phyloP scores from a whole-genome alignment of 2,329 filamentous ascomycete species.

The Penicillium sp. region DNA sequence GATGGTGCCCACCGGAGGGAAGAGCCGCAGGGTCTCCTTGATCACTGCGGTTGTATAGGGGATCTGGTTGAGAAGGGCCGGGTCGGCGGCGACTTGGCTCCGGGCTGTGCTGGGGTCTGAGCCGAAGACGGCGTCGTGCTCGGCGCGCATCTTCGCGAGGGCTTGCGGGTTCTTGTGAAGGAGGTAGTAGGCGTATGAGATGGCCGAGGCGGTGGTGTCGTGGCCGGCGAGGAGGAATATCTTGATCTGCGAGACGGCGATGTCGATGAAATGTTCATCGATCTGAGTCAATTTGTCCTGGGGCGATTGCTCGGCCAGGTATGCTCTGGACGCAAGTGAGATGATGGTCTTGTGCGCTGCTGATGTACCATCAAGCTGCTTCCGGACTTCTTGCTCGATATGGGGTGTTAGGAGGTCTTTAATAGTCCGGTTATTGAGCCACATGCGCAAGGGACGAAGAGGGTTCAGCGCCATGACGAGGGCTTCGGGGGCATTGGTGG shows the following conservation, averaged over 20 bases:
- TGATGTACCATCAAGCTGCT: not conserved
- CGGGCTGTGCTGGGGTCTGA: constrained; percentile 35
- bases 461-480: not conserved
- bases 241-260: constrained; percentile 19
- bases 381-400: not conserved
- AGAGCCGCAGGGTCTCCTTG: constrained; percentile 55
- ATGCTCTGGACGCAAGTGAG: not conserved
- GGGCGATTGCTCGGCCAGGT: not conserved
- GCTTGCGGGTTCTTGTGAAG: constrained; percentile 21
- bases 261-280: not conserved
- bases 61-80: constrained; percentile 46
- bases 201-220: constrained; percentile 19
- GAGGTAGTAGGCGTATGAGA: constrained; percentile 25
- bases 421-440: constrained; percentile 1
- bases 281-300: not conserved
- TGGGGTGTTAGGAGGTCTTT: constrained; percentile 1
- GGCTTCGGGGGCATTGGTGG: not conserved
- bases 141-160: constrained; percentile 42
- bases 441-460: not conserved
- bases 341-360: constrained; percentile 1
- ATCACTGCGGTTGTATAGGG: constrained; percentile 54
- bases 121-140: constrained; percentile 56
- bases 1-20: constrained; percentile 40
- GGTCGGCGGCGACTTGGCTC: constrained; percentile 36
- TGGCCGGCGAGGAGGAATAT: constrained; percentile 31